Conservation (phyloP, 495 filamentous ascomycete species). For the Penicillium canescens region DNA sequence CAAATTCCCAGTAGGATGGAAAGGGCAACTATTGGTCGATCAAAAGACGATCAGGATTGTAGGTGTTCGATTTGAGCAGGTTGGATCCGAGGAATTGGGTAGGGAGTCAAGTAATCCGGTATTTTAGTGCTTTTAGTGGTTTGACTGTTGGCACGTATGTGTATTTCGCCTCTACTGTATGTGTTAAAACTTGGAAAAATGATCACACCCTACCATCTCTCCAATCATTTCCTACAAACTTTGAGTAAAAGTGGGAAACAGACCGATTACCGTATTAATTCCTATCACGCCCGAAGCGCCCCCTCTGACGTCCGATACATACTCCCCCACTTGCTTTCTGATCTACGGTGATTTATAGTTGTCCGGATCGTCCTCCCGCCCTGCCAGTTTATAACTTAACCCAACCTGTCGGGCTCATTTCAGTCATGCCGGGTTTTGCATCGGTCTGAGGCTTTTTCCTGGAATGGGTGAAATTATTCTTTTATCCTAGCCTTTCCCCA, state of each 20-base stretch:
- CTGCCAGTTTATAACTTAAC: slow-evolving; percentile 48
- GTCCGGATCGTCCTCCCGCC: slow-evolving; percentile 34
- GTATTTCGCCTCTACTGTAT: too few relatives aligned
- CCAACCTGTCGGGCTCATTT: slow-evolving; percentile 43
- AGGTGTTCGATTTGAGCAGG: background rate
- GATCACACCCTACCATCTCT: too few relatives aligned
- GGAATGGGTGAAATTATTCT: slow-evolving; percentile 12
- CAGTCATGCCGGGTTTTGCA: slow-evolving; percentile 5
- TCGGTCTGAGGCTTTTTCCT: slow-evolving; percentile 3
- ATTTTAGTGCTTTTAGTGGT: too few relatives aligned
- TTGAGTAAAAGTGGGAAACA: too few relatives aligned
- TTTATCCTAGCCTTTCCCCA: slow-evolving; percentile 10
- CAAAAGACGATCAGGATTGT: background rate
- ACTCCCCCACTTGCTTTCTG: slow-evolving; percentile 3
- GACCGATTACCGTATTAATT: background rate
- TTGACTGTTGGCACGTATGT: too few relatives aligned
- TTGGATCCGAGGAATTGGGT: background rate
- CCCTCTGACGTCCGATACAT: slow-evolving; percentile 9
- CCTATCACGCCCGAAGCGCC: slow-evolving; percentile 11
- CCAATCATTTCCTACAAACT: background rate
- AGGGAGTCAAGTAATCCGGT: too few relatives aligned
- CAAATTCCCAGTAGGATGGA: slow-evolving; percentile 22
- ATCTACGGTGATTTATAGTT: slow-evolving; percentile 29
- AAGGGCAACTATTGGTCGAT: slow-evolving; percentile 20
- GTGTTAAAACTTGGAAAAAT: too few relatives aligned